phyloP scores from a whole-genome alignment of 192 early-diverging fungal genomes.

The Kickxella alabastrina region DNA sequence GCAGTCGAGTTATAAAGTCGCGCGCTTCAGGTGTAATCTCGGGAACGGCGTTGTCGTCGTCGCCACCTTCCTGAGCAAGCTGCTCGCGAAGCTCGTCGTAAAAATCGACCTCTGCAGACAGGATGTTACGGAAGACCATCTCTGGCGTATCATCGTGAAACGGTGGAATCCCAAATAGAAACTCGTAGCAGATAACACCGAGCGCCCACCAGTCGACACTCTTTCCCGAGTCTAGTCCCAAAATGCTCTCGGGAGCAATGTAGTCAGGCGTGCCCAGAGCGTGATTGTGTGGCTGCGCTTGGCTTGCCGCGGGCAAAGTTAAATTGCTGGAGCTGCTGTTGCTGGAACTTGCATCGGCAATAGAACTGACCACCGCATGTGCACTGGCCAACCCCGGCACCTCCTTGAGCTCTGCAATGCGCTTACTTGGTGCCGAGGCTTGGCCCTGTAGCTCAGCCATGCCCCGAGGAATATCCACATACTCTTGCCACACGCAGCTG shows the following conservation, averaged over 20 bases:
- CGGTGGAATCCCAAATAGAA: conserved; percentile 82
- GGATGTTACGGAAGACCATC: conserved; percentile 44
- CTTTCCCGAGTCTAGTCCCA: conserved; percentile 69
- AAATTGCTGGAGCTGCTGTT: conserved; percentile 11
- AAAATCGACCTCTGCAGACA: conserved; percentile 35
- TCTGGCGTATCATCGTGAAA: conserved; percentile 56
- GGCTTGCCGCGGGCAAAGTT: neutral
- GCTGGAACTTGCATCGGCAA: conserved; percentile 4
- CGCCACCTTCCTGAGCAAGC: conserved; percentile 9
- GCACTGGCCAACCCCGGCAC: conserved; percentile 6
- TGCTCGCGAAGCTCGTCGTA: conserved; percentile 22
- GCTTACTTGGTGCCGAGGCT: conserved; percentile 21
- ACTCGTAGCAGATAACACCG: conserved; percentile 90
- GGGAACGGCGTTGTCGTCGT: conserved; percentile 7
- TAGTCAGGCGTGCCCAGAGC: conserved; percentile 86
- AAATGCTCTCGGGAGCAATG: conserved; percentile 90
- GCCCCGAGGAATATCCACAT: neutral
- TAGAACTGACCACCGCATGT: conserved; percentile 6
- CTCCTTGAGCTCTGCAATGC: conserved; percentile 52
- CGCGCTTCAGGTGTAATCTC: conserved; percentile 35
- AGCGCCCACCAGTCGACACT: conserved; percentile 90
- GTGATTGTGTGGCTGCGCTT: conserved; percentile 25
- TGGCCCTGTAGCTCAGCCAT: neutral
- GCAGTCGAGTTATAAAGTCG: conserved; percentile 52
- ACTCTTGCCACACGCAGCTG: conserved; percentile 13